Conservation (phyloP, 2,329 filamentous ascomycete species). For the Cladosporium sp. region DNA sequence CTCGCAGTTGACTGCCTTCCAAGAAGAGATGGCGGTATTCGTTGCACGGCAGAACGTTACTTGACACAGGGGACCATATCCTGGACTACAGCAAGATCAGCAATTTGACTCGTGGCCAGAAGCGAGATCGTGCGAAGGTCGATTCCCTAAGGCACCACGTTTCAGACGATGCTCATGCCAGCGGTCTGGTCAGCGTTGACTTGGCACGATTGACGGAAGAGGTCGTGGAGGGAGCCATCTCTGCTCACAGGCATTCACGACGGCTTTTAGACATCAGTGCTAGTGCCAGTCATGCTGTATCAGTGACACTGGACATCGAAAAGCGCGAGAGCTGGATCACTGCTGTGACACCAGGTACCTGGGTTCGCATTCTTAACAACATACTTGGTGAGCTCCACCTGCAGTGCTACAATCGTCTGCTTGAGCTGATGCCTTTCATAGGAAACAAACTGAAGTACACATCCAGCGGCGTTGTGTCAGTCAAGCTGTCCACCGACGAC, state of each 20-base stretch:
- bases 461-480: neutral
- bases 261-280: neutral
- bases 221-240: neutral
- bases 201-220: conserved; percentile 27
- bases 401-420: neutral
- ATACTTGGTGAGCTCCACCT: conserved; percentile 29
- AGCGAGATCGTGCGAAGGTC: conserved; percentile 3
- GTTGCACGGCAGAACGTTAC: conserved; percentile 49
- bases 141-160: conserved; percentile 11
- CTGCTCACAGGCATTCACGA: neutral
- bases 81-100: conserved; percentile 49
- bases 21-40: conserved; percentile 48
- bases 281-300: neutral
- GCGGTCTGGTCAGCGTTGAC: conserved; percentile 22
- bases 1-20: conserved; percentile 41
- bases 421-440: neutral
- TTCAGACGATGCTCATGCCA: neutral
- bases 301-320: conserved; percentile 6
- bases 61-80: conserved; percentile 49
- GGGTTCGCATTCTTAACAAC: conserved; percentile 29
- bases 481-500: neutral
- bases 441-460: conserved; percentile 52
- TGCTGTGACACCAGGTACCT: conserved; percentile 37
- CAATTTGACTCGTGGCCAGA: conserved; percentile 25
- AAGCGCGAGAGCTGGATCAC: conserved; percentile 6